These are phyloP conservation scores for Colletotrichum chlorophyti DNA, from an alignment of 2,329 filamentous ascomycete genomes.

Conservation along the genomic window DNA sequence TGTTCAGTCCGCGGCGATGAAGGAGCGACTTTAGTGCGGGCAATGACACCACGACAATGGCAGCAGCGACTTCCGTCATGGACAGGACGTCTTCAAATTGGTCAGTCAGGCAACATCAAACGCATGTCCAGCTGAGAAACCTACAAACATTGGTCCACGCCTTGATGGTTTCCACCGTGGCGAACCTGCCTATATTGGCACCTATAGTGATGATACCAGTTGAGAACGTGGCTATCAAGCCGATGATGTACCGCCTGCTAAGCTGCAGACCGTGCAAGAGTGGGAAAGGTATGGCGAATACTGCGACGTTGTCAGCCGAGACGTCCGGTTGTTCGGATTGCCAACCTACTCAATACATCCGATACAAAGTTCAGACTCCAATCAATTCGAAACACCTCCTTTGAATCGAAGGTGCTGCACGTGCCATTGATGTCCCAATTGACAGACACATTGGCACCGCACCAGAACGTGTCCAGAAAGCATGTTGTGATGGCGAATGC, in stretches of 20 bases:
- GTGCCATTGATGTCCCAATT: conserved; percentile 35
- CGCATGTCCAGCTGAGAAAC: neutral
- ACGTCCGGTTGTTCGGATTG: too few relatives aligned
- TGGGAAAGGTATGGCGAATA: conserved; percentile 32
- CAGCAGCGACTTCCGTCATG: conserved; percentile 31
- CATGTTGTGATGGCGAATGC: conserved; percentile 34
- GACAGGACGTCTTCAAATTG: conserved; percentile 28
- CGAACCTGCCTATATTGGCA: conserved; percentile 32
- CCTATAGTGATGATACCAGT: conserved; percentile 32
- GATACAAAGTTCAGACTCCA: conserved; percentile 37
- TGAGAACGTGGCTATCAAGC: conserved; percentile 29
- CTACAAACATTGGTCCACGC: conserved; percentile 33
- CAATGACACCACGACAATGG: conserved; percentile 32
- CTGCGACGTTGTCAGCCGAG: conserved; percentile 2
- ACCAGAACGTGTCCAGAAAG: conserved; percentile 40
- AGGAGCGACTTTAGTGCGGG: conserved; percentile 32
- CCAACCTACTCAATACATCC: conserved; percentile 31
- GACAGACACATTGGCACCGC: conserved; percentile 34
- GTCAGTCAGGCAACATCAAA: neutral
- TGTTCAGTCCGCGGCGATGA: conserved; percentile 22
- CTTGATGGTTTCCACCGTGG: conserved; percentile 30
- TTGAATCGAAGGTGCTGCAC: conserved; percentile 36
- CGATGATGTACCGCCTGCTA: conserved; percentile 32
- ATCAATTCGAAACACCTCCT: conserved; percentile 36
- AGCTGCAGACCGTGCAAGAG: conserved; percentile 30